Evolutionary conservation across 768 basidiomycete species (phyloP).

Genomic region (Hericium rajendrae): DNA sequence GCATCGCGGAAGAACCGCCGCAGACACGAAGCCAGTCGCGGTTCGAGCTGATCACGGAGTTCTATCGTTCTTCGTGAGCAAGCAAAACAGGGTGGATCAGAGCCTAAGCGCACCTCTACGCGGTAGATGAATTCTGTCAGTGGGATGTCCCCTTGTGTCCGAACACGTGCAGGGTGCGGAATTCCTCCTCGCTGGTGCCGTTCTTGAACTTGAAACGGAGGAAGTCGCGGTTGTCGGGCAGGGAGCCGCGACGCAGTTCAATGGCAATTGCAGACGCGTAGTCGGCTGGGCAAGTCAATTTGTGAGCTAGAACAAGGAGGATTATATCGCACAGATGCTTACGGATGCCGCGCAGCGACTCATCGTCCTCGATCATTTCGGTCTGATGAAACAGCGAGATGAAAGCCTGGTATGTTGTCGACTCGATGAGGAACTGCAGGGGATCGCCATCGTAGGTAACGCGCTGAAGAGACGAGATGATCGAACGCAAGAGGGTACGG

Average conservation of each 20-base stretch:
- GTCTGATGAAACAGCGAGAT: conserved; percentile 80
- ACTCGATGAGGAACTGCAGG: conserved; percentile 67
- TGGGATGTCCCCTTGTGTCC: conserved; percentile 67
- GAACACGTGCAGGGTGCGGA: conserved; percentile 64
- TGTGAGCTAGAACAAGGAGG: not conserved
- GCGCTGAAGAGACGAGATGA: conserved; percentile 63
- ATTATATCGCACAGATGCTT: conserved; percentile 24
- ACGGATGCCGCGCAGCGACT: conserved; percentile 58
- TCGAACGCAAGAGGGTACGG: conserved; percentile 63
- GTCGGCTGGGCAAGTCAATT: conserved; percentile 41
- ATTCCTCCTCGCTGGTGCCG: conserved; percentile 52
- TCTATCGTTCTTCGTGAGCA: conserved; percentile 18
- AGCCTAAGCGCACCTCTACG: conserved; percentile 44
- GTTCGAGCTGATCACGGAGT: conserved; percentile 35
- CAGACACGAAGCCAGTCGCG: conserved; percentile 36
- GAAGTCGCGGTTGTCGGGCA: conserved; percentile 72
- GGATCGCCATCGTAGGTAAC: conserved; percentile 75
- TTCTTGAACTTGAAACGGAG: conserved; percentile 82
- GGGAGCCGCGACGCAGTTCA: conserved; percentile 67
- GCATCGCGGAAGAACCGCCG: conserved; percentile 13
- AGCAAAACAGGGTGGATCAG: not conserved
- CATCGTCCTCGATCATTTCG: conserved; percentile 46
- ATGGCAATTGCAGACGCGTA: conserved; percentile 67
- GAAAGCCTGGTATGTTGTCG: conserved; percentile 86
- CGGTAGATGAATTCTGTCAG: conserved; percentile 82